These are phyloP conservation scores for Hysterium pulicare DNA, from an alignment of 2,329 filamentous ascomycete genomes.

Conservation along the genomic window DNA sequence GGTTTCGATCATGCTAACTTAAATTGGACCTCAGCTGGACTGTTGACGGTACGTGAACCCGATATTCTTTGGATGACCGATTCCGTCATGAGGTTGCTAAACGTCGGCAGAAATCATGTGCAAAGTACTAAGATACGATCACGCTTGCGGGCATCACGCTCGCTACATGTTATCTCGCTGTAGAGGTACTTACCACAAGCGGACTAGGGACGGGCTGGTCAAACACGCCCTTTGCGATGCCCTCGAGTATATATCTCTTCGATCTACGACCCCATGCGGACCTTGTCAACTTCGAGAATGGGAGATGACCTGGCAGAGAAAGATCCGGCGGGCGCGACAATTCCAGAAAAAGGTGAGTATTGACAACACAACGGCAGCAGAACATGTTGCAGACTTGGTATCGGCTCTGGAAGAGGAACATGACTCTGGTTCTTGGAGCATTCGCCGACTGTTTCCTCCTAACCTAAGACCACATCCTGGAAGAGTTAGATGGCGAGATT, in stretches of 20 bases:
- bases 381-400: too few relatives aligned
- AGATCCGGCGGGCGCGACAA: constrained; percentile 14
- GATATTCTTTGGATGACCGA: too few relatives aligned
- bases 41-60: too few relatives aligned
- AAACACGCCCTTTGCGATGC: constrained; percentile 24
- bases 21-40: too few relatives aligned
- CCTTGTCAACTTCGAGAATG: constrained; percentile 21
- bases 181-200: constrained; percentile 28
- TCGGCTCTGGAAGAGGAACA: constrained; percentile 12
- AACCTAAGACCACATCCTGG: constrained; percentile 2
- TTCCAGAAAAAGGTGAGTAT: too few relatives aligned
- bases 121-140: constrained; percentile 30
- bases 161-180: constrained; percentile 30
- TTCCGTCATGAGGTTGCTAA: too few relatives aligned
- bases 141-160: constrained; percentile 31
- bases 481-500: not conserved
- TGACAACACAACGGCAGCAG: too few relatives aligned
- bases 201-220: constrained; percentile 6
- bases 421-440: constrained; percentile 12
- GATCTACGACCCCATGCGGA: constrained; percentile 14
- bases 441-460: constrained; percentile 9
- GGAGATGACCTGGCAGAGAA: constrained; percentile 14
- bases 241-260: constrained; percentile 19
- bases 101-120: constrained; percentile 35
- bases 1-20: too few relatives aligned